phyloP scores from a whole-genome alignment of 306 rosid species.

The Bauhinia variegata region DNA sequence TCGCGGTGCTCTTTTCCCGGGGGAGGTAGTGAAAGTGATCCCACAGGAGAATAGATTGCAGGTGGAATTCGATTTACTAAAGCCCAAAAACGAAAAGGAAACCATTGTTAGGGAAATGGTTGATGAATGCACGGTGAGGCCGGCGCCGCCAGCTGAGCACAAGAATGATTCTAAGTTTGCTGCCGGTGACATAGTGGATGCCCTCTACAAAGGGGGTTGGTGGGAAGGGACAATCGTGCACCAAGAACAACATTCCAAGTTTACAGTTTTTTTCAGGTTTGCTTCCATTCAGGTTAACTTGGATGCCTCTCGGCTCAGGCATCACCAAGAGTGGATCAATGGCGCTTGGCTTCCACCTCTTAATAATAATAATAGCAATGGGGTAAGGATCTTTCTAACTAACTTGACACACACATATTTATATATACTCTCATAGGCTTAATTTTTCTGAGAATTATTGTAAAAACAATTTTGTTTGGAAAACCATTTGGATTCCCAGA shows the following conservation, averaged over 20 bases:
- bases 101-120: slow-evolving; percentile 17
- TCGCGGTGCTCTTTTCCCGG: slow-evolving; percentile 43
- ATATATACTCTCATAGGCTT: background rate
- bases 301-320: slow-evolving; percentile 27
- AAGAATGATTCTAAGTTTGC: background rate
- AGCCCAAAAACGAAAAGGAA: background rate
- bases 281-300: slow-evolving; percentile 18
- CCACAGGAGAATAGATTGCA: background rate
- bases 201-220: slow-evolving; percentile 41
- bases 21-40: slow-evolving; percentile 21
- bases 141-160: slow-evolving; percentile 28
- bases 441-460: too few relatives aligned
- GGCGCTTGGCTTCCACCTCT: slow-evolving; percentile 45
- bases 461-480: too few relatives aligned
- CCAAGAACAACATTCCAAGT: too few relatives aligned
- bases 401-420: background rate
- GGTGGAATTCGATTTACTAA: slow-evolving; percentile 25
- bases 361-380: background rate
- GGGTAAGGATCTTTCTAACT: background rate
- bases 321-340: slow-evolving; percentile 41
- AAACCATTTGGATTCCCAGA: too few relatives aligned
- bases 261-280: slow-evolving; percentile 34
- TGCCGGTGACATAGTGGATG: slow-evolving; percentile 41
- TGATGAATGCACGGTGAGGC: slow-evolving; percentile 31
- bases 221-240: slow-evolving; percentile 50